Conservation (phyloP, 257 asterid species). For the Nicotiana noctiflora region DNA sequence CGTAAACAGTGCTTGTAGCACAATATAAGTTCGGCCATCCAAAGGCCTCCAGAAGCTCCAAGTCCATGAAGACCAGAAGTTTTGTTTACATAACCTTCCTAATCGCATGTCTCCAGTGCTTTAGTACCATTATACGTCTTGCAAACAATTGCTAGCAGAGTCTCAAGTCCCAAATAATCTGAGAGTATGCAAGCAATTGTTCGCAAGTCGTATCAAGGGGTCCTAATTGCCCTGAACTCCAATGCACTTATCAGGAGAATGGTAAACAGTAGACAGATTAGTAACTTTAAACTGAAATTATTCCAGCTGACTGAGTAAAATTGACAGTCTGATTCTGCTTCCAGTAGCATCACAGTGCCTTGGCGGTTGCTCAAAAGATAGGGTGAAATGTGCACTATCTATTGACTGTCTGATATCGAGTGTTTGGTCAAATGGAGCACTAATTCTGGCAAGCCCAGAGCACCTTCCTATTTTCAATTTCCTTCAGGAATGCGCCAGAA, state of each 20-base stretch:
- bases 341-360: slow-evolving; percentile 1
- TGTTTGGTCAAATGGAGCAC: background rate
- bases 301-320: background rate
- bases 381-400: background rate
- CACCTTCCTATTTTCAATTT: background rate
- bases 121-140: slow-evolving; percentile 50
- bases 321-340: slow-evolving; percentile 1
- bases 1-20: slow-evolving; percentile 30
- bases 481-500: background rate
- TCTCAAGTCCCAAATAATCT: slow-evolving; percentile 58
- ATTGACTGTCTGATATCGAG: background rate
- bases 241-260: background rate
- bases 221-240: background rate
- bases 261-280: background rate
- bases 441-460: background rate
- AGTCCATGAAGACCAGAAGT: slow-evolving; percentile 48
- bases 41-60: slow-evolving; percentile 47
- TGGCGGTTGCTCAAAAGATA: background rate
- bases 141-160: slow-evolving; percentile 85
- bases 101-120: slow-evolving; percentile 53
- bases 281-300: background rate
- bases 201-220: background rate
- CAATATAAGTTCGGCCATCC: slow-evolving; percentile 36
- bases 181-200: slow-evolving; percentile 24
- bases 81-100: slow-evolving; percentile 40